These are phyloP conservation scores for Xerocomellus chrysenteron DNA, from an alignment of 768 basidiomycete species.

Conservation along the genomic window DNA sequence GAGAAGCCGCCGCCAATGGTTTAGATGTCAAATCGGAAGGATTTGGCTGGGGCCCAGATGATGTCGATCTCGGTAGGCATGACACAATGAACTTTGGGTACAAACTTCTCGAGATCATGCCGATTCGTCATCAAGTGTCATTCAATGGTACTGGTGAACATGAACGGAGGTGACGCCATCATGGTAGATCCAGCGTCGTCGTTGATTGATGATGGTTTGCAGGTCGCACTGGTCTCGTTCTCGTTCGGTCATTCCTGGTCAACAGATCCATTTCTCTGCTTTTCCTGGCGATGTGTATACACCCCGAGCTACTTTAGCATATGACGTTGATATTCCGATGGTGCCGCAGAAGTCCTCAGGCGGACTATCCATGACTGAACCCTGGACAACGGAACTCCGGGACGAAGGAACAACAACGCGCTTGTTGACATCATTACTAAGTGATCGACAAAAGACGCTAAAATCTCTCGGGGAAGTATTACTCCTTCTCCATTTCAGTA, in stretches of 20 bases:
- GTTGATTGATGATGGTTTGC: background rate
- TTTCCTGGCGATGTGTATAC: background rate
- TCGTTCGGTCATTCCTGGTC: slow-evolving; percentile 5
- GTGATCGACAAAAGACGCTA: background rate
- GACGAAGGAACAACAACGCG: background rate
- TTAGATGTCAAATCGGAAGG: background rate
- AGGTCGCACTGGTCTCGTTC: background rate
- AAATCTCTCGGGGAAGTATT: slow-evolving; percentile 3
- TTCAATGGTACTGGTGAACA: slow-evolving; percentile 12
- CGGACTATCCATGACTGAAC: background rate
- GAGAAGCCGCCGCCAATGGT: slow-evolving; percentile 5
- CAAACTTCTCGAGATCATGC: background rate
- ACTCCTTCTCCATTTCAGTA: slow-evolving; percentile 4
- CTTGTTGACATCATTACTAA: background rate
- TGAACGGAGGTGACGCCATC: background rate
- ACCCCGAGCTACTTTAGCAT: background rate
- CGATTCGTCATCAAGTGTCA: slow-evolving; percentile 4
- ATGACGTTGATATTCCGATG: background rate
- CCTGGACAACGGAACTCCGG: background rate
- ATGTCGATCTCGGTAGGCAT: slow-evolving; percentile 1
- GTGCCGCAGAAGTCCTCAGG: background rate
- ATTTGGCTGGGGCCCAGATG: slow-evolving; percentile 1
- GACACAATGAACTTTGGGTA: background rate
- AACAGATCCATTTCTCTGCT: slow-evolving; percentile 1
- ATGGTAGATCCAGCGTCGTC: background rate